These are phyloP conservation scores for Fremontodendron californicum DNA, from an alignment of 345 rosid species.

Conservation along the genomic window DNA sequence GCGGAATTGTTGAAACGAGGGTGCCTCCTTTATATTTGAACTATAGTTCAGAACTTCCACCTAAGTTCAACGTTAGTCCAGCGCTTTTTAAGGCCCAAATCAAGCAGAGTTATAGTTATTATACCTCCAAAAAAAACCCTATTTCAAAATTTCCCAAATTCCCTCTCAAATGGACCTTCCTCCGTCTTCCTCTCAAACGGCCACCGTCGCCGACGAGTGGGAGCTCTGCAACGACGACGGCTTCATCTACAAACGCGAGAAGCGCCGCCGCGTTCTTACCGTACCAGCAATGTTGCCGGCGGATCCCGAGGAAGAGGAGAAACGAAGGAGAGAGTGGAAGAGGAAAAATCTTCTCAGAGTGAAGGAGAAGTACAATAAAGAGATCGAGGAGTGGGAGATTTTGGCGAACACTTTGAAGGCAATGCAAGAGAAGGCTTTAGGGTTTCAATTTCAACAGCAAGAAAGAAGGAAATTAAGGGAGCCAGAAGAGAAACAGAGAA, in stretches of 20 bases:
- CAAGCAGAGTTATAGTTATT: too few species aligned
- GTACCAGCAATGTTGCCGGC: slow-evolving; percentile 24
- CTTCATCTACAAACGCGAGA: slow-evolving; percentile 68
- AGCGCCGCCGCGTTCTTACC: slow-evolving; percentile 32
- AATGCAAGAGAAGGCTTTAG: slow-evolving; percentile 43
- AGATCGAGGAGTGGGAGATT: slow-evolving; percentile 62
- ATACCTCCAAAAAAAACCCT: too few species aligned
- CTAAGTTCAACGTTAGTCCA: too few species aligned
- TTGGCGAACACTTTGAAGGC: slow-evolving; percentile 50
- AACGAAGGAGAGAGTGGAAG: slow-evolving; percentile 11
- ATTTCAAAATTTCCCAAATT: background rate
- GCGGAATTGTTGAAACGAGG: too few species aligned
- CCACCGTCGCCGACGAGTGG: slow-evolving; percentile 44
- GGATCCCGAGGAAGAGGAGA: slow-evolving; percentile 25
- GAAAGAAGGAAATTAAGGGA: slow-evolving; percentile 16
- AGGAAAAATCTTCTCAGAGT: slow-evolving; percentile 43
- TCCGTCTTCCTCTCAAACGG: background rate
- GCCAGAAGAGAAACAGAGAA: slow-evolving; percentile 12
- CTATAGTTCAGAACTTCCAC: too few species aligned
- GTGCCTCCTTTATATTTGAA: too few species aligned
- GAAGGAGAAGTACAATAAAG: slow-evolving; percentile 47
- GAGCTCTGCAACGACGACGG: slow-evolving; percentile 73
- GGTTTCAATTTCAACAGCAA: slow-evolving; percentile 25
- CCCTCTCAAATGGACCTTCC: background rate
- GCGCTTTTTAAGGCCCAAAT: too few species aligned